These are phyloP conservation scores for Serendipita sp. DNA, from an alignment of 768 basidiomycete species.

Conservation along the genomic window DNA sequence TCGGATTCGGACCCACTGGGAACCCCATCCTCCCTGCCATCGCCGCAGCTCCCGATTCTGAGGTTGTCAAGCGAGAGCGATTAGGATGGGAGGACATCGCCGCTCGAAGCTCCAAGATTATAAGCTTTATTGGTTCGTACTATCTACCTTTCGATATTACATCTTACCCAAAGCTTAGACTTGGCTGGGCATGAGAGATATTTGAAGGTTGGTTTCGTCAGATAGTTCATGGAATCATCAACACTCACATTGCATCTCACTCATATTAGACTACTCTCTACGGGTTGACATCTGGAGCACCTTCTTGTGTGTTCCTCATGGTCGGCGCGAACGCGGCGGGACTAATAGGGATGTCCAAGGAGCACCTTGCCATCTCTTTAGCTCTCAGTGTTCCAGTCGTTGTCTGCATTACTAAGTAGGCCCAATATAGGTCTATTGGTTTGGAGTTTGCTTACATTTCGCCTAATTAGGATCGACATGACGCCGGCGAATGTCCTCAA, in stretches of 20 bases:
- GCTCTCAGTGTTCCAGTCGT: slow-evolving; percentile 87
- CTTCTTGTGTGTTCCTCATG: slow-evolving; percentile 82
- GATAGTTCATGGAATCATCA: background rate
- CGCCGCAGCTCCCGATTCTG: slow-evolving; percentile 37
- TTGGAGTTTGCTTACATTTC: background rate
- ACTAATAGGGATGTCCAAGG: slow-evolving; percentile 82
- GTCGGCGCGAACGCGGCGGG: slow-evolving; percentile 85
- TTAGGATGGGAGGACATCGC: slow-evolving; percentile 95
- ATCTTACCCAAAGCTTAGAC: slow-evolving; percentile 29
- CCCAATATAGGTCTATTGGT: background rate
- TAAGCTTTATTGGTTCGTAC: slow-evolving; percentile 68
- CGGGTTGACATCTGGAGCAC: slow-evolving; percentile 84
- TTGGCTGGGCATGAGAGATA: slow-evolving; percentile 92
- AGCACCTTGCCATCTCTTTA: slow-evolving; percentile 87
- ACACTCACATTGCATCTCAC: slow-evolving; percentile 12
- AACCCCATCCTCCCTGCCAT: slow-evolving; percentile 60
- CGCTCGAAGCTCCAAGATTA: slow-evolving; percentile 71
- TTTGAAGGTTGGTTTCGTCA: slow-evolving; percentile 26
- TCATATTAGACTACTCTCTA: slow-evolving; percentile 84
- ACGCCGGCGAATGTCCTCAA: slow-evolving; percentile 80
- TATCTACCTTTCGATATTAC: background rate
- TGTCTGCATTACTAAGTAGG: slow-evolving; percentile 83
- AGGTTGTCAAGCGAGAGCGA: slow-evolving; percentile 63
- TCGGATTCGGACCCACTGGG: slow-evolving; percentile 71
- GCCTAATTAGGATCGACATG: slow-evolving; percentile 72